Percentiles rank a stretch among this genome's conserved stretches.
phyloP scores from a whole-genome alignment of 2,329 filamentous ascomycete species.

The Scedosporium apiospermum region DNA sequence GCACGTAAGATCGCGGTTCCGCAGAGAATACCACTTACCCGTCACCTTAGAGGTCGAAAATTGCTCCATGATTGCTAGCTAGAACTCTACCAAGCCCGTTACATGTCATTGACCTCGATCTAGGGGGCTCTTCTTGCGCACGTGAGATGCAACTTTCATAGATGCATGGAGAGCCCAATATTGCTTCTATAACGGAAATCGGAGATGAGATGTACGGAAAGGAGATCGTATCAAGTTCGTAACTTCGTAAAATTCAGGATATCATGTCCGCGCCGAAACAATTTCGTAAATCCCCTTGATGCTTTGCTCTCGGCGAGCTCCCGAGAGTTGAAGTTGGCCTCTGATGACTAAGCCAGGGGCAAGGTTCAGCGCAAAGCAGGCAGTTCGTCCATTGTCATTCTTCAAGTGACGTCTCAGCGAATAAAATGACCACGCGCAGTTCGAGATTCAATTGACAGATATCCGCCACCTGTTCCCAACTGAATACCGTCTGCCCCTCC shows the following conservation, averaged over 20 bases:
- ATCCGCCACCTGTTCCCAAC: not conserved
- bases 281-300: not conserved
- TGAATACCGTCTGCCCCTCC: not conserved
- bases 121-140: not conserved
- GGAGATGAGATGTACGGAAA: not conserved
- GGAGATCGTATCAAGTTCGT: not conserved
- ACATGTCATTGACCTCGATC: not conserved
- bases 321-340: not conserved
- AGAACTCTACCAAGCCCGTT: not conserved
- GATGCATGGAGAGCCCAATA: not conserved
- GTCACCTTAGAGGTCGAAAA: slow-evolving; percentile 70
- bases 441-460: not conserved
- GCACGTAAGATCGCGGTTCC: not conserved
- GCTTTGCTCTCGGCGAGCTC: not conserved
- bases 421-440: not conserved
- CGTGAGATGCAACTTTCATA: no score
- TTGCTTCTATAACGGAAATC: not conserved
- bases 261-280: not conserved
- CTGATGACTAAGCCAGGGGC: not conserved
- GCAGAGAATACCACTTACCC: slow-evolving; percentile 35
- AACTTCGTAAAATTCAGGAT: not conserved
- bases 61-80: slow-evolving; percentile 46
- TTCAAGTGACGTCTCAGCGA: not conserved
- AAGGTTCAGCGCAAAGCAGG: not conserved
- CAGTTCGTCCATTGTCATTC: not conserved